These are phyloP conservation scores for Lactarius hatsudake DNA, from an alignment of 768 basidiomycete genomes.

Conservation along the genomic window DNA sequence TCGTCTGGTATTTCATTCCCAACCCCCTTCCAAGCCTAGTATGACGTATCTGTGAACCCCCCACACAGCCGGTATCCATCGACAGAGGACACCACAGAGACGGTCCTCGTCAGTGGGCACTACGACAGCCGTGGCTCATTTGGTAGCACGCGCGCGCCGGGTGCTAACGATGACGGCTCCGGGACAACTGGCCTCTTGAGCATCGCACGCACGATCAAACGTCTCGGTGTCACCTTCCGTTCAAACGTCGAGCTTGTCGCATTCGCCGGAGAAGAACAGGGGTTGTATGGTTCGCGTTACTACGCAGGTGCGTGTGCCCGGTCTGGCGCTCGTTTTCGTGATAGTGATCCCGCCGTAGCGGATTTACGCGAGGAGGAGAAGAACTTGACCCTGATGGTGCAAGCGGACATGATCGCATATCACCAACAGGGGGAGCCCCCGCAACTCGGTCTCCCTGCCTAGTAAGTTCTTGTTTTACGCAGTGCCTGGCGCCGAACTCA, in stretches of 20 bases:
- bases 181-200: constrained; percentile 71
- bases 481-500: constrained; percentile 6
- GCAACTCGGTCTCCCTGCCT: constrained; percentile 77
- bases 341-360: constrained; percentile 37
- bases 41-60: neutral
- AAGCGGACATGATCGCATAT: constrained; percentile 92
- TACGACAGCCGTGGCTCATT: constrained; percentile 92
- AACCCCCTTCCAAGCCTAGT: neutral
- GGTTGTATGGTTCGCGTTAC: constrained; percentile 70
- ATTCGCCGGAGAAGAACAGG: constrained; percentile 93
- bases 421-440: constrained; percentile 72
- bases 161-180: constrained; percentile 62
- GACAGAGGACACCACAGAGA: constrained; percentile 54
- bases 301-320: constrained; percentile 66
- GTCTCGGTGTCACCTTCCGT: constrained; percentile 64
- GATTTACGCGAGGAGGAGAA: constrained; percentile 55
- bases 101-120: constrained; percentile 77
- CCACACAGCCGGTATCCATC: constrained; percentile 53
- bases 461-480: constrained; percentile 41
- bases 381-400: constrained; percentile 79
- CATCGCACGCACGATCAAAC: constrained; percentile 72
- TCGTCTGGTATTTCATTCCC: constrained; percentile 61
- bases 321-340: neutral
- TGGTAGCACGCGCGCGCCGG: constrained; percentile 66
- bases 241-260: constrained; percentile 76